phyloP scores from a whole-genome alignment of 1,284 basidiomycete genomes.

The Malassezia obtusa region DNA sequence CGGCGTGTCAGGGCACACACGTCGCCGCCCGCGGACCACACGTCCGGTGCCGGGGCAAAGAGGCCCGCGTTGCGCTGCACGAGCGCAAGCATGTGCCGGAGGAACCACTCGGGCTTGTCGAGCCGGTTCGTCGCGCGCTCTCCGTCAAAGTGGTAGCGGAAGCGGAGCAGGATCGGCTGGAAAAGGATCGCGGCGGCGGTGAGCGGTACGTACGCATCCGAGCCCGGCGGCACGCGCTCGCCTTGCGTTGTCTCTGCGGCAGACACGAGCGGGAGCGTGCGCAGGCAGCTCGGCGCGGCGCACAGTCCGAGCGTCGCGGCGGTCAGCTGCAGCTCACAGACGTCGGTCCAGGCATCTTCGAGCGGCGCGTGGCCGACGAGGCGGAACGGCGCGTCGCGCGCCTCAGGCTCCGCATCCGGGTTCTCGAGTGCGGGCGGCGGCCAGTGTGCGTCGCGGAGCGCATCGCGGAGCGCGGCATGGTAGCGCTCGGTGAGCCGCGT shows the following conservation, averaged over 20 bases:
- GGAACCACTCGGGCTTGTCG: slow-evolving; percentile 96
- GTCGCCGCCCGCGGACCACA: slow-evolving; percentile 17
- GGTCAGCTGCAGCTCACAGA: slow-evolving; percentile 30
- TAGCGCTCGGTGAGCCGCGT: neutral
- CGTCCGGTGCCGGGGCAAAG: slow-evolving; percentile 57
- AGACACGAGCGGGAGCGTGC: slow-evolving; percentile 2
- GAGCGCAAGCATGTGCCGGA: slow-evolving; percentile 72
- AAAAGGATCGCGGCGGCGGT: slow-evolving; percentile 64
- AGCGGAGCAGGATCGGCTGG: slow-evolving; percentile 71
- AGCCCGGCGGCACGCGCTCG: slow-evolving; percentile 18
- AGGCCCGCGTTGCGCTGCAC: slow-evolving; percentile 50
- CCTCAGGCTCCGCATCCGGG: neutral
- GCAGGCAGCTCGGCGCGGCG: slow-evolving; percentile 9
- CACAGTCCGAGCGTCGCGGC: slow-evolving; percentile 25
- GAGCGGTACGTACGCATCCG: slow-evolving; percentile 34
- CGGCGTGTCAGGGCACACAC: slow-evolving; percentile 26
- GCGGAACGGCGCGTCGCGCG: neutral
- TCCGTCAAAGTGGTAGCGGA: slow-evolving; percentile 91
- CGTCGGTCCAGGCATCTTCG: slow-evolving; percentile 23
- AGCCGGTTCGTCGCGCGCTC: slow-evolving; percentile 75
- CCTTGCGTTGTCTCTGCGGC: neutral
- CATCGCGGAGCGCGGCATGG: neutral
- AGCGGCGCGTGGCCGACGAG: neutral
- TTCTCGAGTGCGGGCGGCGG: slow-evolving; percentile 11
- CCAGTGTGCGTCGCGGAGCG: slow-evolving; percentile 1